These are phyloP conservation scores for Eremothecium cymbalariae DNA, from an alignment of 1,139 yeast species.

Conservation along the genomic window DNA sequence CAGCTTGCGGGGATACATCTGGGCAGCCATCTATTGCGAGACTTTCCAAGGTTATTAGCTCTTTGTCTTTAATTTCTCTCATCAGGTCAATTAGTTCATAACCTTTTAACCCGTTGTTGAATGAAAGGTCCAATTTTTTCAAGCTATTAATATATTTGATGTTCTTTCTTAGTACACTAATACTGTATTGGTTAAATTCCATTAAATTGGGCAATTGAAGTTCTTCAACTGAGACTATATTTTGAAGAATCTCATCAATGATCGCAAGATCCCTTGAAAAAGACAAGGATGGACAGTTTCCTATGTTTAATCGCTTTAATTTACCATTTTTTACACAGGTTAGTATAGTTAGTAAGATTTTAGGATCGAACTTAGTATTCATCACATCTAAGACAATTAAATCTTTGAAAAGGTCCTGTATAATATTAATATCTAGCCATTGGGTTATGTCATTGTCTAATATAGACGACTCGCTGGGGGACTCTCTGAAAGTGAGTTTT, in stretches of 20 bases:
- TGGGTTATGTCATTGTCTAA: conserved; percentile 13
- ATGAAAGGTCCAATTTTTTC: conserved; percentile 24
- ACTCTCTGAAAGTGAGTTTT: conserved; percentile 27
- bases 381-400: conserved; percentile 23
- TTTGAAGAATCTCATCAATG: neutral
- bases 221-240: conserved; percentile 16
- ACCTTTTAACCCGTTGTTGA: conserved; percentile 28
- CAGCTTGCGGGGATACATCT: conserved; percentile 26
- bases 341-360: conserved; percentile 17
- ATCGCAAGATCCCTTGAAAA: conserved; percentile 11
- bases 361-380: conserved; percentile 28
- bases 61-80: conserved; percentile 15
- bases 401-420: conserved; percentile 15
- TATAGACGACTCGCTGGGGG: conserved; percentile 7
- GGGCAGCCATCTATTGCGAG: conserved; percentile 26
- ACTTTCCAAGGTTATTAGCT: conserved; percentile 16
- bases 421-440: conserved; percentile 6
- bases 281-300: conserved; percentile 25
- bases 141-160: conserved; percentile 15
- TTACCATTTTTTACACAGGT: conserved; percentile 11
- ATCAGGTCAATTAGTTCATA: conserved; percentile 26
- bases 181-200: conserved; percentile 18
- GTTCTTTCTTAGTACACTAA: conserved; percentile 15
- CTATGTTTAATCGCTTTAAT: conserved; percentile 21
- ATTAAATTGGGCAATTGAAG: conserved; percentile 24